These are phyloP conservation scores for Nakaseomyces uthaithaninus DNA, from an alignment of 1,139 yeast species.

Conservation along the genomic window DNA sequence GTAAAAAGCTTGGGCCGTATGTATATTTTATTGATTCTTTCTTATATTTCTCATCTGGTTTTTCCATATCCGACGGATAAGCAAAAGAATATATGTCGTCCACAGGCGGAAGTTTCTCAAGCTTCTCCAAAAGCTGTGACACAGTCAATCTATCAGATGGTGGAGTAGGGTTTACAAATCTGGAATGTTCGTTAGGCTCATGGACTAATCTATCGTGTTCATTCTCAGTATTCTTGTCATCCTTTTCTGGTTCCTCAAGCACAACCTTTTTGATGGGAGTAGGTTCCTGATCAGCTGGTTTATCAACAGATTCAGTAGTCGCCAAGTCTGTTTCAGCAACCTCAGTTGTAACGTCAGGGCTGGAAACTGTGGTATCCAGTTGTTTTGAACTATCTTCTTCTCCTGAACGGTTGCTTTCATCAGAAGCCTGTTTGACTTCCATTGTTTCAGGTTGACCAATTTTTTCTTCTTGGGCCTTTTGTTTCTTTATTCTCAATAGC, in stretches of 20 bases:
- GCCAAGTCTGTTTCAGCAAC: no score
- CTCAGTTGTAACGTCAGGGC: constrained; percentile 12
- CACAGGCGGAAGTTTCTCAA: constrained; percentile 45
- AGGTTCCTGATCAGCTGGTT: not conserved
- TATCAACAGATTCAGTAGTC: constrained; percentile 3
- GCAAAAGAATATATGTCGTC: constrained; percentile 45
- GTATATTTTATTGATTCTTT: constrained; percentile 40
- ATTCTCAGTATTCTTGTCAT: not conserved
- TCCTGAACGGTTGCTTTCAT: not conserved
- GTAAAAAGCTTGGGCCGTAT: constrained; percentile 75
- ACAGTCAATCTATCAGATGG: constrained; percentile 33
- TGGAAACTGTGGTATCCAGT: constrained; percentile 10
- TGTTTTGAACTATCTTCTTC: no score
- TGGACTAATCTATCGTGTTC: not conserved
- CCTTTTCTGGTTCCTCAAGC: constrained; percentile 7
- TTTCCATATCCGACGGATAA: constrained; percentile 56
- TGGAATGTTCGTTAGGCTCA: constrained; percentile 1
- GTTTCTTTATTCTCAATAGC: constrained; percentile 17
- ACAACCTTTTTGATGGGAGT: constrained; percentile 1
- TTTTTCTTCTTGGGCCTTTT: constrained; percentile 10
- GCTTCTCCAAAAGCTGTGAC: constrained; percentile 46
- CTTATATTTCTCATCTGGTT: constrained; percentile 46
- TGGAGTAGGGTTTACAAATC: not conserved
- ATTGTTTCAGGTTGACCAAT: not conserved
- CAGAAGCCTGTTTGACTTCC: constrained; percentile 6